These are phyloP conservation scores for Sisymbrium altissimum DNA, from an alignment of 345 rosid species.

Conservation along the genomic window DNA sequence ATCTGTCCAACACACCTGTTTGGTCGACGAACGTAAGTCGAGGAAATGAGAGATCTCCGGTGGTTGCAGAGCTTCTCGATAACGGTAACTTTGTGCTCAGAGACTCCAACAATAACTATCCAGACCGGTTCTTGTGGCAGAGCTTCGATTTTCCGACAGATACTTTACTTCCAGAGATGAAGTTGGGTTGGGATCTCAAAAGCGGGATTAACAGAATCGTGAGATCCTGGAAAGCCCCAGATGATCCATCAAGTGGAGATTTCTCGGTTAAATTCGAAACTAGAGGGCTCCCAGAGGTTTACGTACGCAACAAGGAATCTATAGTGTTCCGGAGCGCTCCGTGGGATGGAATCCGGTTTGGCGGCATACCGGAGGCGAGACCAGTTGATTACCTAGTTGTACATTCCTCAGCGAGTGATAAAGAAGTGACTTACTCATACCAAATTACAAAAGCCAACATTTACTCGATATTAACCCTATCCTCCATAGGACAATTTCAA, in stretches of 20 bases:
- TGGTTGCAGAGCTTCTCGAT: constrained; percentile 46
- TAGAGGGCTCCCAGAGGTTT: constrained; percentile 49
- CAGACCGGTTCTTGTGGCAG: constrained; percentile 38
- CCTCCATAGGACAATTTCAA: constrained; percentile 25
- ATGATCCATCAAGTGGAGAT: constrained; percentile 55
- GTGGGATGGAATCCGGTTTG: constrained; percentile 53
- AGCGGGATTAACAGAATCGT: constrained; percentile 40
- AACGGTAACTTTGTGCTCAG: constrained; percentile 60
- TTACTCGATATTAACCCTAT: constrained; percentile 46
- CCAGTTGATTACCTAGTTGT: constrained; percentile 30
- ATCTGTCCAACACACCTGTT: constrained; percentile 9
- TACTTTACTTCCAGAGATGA: neutral
- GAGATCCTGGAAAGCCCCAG: constrained; percentile 45
- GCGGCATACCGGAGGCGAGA: constrained; percentile 61
- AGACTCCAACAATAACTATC: constrained; percentile 20
- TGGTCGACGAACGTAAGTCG: constrained; percentile 47
- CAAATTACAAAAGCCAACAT: constrained; percentile 12
- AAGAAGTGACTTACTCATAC: constrained; percentile 41
- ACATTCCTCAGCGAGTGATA: constrained; percentile 23
- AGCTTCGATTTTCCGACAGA: neutral
- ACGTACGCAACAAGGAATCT: constrained; percentile 14
- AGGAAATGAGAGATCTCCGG: constrained; percentile 9
- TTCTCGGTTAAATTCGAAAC: constrained; percentile 39
- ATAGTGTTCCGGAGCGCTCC: constrained; percentile 47
- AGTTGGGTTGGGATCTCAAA: constrained; percentile 44